Evolutionary conservation across 805 yeast genomes (phyloP), one percentile per base, ranked within the genome.

Genomic region (Jamesozyma lodderae): DNA sequence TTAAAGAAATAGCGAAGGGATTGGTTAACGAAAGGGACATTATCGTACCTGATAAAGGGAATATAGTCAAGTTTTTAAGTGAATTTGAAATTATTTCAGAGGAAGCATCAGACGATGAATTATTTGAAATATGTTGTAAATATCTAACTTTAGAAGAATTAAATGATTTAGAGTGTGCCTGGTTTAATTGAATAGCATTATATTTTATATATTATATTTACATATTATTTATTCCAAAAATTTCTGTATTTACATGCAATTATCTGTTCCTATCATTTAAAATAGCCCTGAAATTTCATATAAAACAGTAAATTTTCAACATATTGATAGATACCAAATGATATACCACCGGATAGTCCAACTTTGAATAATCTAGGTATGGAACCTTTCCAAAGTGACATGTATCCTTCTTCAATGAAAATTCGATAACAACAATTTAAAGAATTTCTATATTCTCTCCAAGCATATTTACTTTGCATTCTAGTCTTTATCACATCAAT

Each of bases 401-500:
- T 41, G 16, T 66, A 37, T 4, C 64, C 62, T 35, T 73, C 75
- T 43, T 70, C 64, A 27, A 70, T 63, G 42, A 69, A 71, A 2
- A 71, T 68, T 47, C 69, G 58, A 39, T 68, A 71, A 6, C 70
- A 64, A 53, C 79, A 71, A 15, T 75, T 71, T 50, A 81, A 60
- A 5, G 85, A 67, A 59, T 80, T 85, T 41, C 67, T 69, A 55
- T 79, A 81, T 2, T 73, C 48, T 4, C 58, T 51, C 51, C 69
- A 69, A n/a, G 81, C 76, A 53, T 79, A 75, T 50, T 77, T 74
- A 51, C 86, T 75, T 60, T 87, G 96, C 75, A 87, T 75, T 53
- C 94, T 73, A 2, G 96, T 75, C 63, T 88, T 88, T 34, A 88
- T 62, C 2, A 85, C 84, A 62, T 88, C 96, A 21, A 88, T 65